These are phyloP conservation scores for Solanum virginianum DNA, from an alignment of 257 asterid species.

Conservation along the genomic window DNA sequence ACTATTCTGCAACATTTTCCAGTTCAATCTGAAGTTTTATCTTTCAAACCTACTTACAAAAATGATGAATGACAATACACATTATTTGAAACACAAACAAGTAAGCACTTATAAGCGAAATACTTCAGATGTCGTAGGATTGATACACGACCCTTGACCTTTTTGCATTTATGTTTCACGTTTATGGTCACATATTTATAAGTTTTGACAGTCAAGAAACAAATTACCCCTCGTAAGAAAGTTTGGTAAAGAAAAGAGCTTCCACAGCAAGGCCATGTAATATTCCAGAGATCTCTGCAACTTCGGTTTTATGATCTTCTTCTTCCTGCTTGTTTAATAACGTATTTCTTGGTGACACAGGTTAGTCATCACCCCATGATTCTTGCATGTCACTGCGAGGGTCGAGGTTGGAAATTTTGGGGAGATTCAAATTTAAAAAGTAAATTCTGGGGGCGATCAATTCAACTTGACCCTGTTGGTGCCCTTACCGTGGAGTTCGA, in stretches of 20 bases:
- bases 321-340: not conserved
- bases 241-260: not conserved
- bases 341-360: not conserved
- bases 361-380: constrained; percentile 11
- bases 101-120: not conserved
- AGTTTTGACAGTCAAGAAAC: not conserved
- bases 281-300: not conserved
- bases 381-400: constrained; percentile 7
- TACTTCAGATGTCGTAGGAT: not conserved
- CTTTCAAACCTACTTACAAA: not conserved
- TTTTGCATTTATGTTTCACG: not conserved
- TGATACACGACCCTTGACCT: not conserved
- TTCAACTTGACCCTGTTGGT: constrained; percentile 12
- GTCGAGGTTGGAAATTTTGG: constrained; percentile 10
- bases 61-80: not conserved
- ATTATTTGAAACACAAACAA: not conserved
- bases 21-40: not conserved
- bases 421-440: constrained; percentile 4
- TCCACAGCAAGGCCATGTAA: not conserved
- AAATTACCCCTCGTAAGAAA: not conserved
- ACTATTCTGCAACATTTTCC: not conserved
- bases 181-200: not conserved
- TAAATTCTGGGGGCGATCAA: constrained; percentile 9
- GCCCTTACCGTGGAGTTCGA: constrained; percentile 7
- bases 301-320: not conserved